These are phyloP conservation scores for Arachis stenosperma DNA, from an alignment of 306 rosid genomes.

Conservation along the genomic window DNA sequence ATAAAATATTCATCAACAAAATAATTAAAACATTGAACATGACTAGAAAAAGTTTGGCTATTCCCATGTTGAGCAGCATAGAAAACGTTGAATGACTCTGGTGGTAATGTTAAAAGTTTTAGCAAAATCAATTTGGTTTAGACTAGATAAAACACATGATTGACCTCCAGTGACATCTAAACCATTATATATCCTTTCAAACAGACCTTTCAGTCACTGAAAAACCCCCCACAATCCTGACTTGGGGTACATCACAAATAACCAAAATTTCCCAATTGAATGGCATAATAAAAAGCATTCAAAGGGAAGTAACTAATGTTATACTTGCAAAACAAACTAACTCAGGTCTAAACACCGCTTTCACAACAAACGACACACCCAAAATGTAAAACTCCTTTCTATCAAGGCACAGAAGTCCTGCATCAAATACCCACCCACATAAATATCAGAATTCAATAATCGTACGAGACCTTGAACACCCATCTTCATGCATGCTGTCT, in stretches of 20 bases:
- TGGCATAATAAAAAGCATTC: slow-evolving; percentile 69
- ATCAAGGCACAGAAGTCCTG: slow-evolving; percentile 44
- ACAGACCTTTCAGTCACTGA: slow-evolving; percentile 33
- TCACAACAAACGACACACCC: slow-evolving; percentile 52
- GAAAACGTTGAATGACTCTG: not conserved
- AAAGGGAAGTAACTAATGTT: slow-evolving; percentile 51
- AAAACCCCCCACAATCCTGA: slow-evolving; percentile 46
- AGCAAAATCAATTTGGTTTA: not conserved
- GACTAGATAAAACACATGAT: not conserved
- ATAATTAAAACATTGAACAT: too few relatives aligned
- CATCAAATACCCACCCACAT: slow-evolving; percentile 41
- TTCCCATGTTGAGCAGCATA: not conserved
- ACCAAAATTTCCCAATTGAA: slow-evolving; percentile 71
- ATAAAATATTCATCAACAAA: too few relatives aligned
- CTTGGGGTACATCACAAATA: slow-evolving; percentile 42
- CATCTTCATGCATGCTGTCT: slow-evolving; percentile 29
- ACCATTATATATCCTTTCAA: slow-evolving; percentile 10
- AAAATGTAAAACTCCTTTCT: slow-evolving; percentile 44
- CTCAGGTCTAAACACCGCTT: slow-evolving; percentile 40
- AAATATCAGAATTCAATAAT: slow-evolving; percentile 44
- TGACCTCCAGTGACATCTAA: slow-evolving; percentile 32
- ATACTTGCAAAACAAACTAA: slow-evolving; percentile 50
- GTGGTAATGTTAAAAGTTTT: not conserved
- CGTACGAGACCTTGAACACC: slow-evolving; percentile 23
- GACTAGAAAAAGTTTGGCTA: too few relatives aligned